These are phyloP conservation scores for Arthroderma uncinatum DNA, from an alignment of 2,329 filamentous ascomycete species.

Conservation along the genomic window DNA sequence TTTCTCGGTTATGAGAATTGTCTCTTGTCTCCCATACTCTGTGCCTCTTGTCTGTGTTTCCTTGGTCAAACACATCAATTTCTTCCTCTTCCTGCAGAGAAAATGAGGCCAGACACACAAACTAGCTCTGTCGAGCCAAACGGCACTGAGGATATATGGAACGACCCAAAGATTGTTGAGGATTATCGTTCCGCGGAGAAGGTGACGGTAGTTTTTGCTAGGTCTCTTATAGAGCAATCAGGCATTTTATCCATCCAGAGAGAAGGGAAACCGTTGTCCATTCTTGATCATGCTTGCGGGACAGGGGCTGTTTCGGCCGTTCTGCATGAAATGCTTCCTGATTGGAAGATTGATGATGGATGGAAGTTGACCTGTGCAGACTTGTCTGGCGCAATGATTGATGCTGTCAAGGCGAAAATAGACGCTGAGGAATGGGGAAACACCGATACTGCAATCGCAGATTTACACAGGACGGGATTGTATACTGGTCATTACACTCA, in stretches of 20 bases:
- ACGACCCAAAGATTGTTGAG: conserved; percentile 8
- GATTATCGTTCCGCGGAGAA: conserved; percentile 10
- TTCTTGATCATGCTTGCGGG: conserved; percentile 10
- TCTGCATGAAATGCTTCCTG: conserved; percentile 8
- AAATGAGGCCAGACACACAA: not conserved
- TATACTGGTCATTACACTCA: not conserved
- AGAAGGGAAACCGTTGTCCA: not conserved
- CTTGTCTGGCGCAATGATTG: conserved; percentile 9
- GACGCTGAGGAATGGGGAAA: conserved; percentile 6
- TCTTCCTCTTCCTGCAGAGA: not conserved
- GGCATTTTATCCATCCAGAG: conserved; percentile 4
- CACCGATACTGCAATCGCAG: conserved; percentile 2
- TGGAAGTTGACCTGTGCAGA: conserved; percentile 9
- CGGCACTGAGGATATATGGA: conserved; percentile 6
- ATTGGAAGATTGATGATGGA: not conserved
- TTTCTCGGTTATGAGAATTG: no score
- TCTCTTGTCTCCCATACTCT: no score
- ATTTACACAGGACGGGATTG: conserved; percentile 6
- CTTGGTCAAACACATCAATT: not conserved
- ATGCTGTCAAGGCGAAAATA: conserved; percentile 6
- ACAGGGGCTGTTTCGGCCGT: conserved; percentile 7
- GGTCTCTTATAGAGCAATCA: conserved; percentile 7
- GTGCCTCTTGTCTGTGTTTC: no score
- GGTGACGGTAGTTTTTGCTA: conserved; percentile 8
- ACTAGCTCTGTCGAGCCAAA: not conserved